phyloP scores from a whole-genome alignment of 306 rosid genomes.

The Gastrolobium bilobum region DNA sequence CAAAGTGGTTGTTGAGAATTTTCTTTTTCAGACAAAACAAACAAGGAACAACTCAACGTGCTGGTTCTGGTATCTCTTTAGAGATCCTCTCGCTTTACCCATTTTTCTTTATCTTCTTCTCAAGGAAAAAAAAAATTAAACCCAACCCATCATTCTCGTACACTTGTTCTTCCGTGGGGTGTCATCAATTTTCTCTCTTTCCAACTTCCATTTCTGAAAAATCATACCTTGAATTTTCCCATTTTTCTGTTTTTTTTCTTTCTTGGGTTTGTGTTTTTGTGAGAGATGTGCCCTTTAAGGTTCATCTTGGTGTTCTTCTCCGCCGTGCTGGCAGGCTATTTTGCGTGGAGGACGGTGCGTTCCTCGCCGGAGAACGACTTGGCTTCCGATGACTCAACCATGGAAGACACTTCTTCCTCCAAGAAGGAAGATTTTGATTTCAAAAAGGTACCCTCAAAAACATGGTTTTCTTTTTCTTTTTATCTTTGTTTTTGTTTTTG shows the following conservation, averaged over 20 bases:
- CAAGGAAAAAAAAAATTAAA: neutral
- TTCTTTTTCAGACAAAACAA: slow-evolving; percentile 10
- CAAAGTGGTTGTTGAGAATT: slow-evolving; percentile 46
- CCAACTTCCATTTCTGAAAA: neutral
- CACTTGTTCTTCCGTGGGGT: slow-evolving; percentile 31
- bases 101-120: neutral
- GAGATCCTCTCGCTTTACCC: neutral
- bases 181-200: slow-evolving; percentile 8
- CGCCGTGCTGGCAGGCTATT: slow-evolving; percentile 72
- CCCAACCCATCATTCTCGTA: slow-evolving; percentile 28
- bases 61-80: slow-evolving; percentile 20
- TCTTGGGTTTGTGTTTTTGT: neutral
- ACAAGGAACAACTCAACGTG: slow-evolving; percentile 46
- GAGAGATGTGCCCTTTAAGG: slow-evolving; percentile 77
- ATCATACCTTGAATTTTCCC: neutral
- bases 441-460: slow-evolving; percentile 50
- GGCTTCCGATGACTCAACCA: slow-evolving; percentile 28
- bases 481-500: neutral
- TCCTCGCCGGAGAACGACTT: slow-evolving; percentile 50
- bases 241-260: neutral
- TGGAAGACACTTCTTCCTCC: slow-evolving; percentile 43
- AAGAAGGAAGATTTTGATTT: slow-evolving; percentile 45
- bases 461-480: neutral
- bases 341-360: slow-evolving; percentile 73
- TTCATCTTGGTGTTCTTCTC: slow-evolving; percentile 86